Evolutionary conservation across 1,284 basidiomycete genomes (phyloP).

Genomic region (Papiliotrema fonsecae): DNA sequence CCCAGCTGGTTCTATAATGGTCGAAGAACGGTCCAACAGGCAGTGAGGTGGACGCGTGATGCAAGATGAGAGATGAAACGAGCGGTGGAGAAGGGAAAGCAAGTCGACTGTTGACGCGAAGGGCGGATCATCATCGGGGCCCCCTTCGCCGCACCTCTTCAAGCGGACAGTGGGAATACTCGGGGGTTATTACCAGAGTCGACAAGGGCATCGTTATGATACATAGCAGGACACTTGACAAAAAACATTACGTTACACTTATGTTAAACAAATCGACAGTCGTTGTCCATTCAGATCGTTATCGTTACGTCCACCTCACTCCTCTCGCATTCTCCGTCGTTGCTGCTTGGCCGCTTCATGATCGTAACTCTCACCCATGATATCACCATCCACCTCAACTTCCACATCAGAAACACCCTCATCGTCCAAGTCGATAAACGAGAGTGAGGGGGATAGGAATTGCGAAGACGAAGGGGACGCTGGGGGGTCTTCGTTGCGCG

Average conservation of each 20-base stretch:
- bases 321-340: slow-evolving; percentile 9
- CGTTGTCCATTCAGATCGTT: no score
- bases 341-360: slow-evolving; percentile 16
- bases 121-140: no score
- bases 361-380: slow-evolving; percentile 14
- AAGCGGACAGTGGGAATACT: no score
- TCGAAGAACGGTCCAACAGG: neutral
- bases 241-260: no score
- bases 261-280: no score
- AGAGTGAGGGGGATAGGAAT: slow-evolving; percentile 19
- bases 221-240: no score
- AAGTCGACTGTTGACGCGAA: no score
- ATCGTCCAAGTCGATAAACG: slow-evolving; percentile 8
- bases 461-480: slow-evolving; percentile 11
- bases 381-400: neutral
- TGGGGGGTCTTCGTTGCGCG: neutral
- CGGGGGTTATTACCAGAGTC: no score
- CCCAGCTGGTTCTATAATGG: neutral
- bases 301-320: neutral
- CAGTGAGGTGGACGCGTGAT: neutral
- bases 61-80: no score
- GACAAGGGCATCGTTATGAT: no score
- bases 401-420: slow-evolving; percentile 1
- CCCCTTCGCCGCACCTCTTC: no score
- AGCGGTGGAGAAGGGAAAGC: no score